A percentile compares a stretch with the other conserved stretches of the same genome.
Conservation (phyloP, 441 rosid species). For the Eruca vesicaria region DNA sequence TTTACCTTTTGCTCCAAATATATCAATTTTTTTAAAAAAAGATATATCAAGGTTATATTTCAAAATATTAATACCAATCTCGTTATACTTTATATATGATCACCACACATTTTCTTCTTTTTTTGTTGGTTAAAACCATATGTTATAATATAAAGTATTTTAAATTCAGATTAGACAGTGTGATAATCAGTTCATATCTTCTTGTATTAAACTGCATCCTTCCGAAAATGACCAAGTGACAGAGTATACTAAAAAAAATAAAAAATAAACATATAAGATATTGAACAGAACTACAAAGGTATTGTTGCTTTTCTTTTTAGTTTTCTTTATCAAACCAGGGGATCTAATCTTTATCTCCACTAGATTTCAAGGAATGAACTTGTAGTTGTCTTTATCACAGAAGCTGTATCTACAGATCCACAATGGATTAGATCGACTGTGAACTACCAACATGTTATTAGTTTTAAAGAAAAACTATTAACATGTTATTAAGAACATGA, state of each 20-base stretch:
- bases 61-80: neutral
- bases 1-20: neutral
- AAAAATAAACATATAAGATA: neutral
- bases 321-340: neutral
- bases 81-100: neutral
- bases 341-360: neutral
- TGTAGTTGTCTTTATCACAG: neutral
- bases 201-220: too few relatives aligned
- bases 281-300: neutral
- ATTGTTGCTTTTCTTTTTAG: neutral
- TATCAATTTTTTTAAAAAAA: too few relatives aligned
- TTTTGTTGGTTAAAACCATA: neutral
- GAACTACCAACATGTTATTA: neutral
- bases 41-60: neutral
- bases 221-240: too few relatives aligned
- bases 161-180: too few relatives aligned
- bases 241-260: too few relatives aligned
- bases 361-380: neutral
- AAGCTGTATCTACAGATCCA: neutral
- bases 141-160: neutral
- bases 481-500: neutral
- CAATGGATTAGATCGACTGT: neutral
- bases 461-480: neutral
- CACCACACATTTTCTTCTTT: neutral
- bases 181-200: too few relatives aligned